Percentiles rank a stretch among this genome's conserved stretches.
phyloP scores from a whole-genome alignment of 306 rosid species.

The Trifolium subterraneum region DNA sequence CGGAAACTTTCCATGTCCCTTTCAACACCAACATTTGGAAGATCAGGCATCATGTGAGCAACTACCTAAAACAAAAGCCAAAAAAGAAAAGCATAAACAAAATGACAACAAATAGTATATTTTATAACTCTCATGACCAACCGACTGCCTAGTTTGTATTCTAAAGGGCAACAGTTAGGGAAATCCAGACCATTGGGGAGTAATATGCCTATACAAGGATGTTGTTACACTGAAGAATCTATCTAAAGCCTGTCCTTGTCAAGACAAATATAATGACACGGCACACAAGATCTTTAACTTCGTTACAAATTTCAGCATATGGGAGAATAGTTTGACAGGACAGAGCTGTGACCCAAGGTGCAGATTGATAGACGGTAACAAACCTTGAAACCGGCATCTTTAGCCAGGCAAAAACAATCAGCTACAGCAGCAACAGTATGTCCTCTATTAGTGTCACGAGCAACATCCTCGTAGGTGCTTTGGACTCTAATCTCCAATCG shows the following conservation, averaged over 20 bases:
- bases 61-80: constrained; percentile 70
- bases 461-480: constrained; percentile 98
- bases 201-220: neutral
- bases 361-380: constrained; percentile 33
- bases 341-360: constrained; percentile 5
- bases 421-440: constrained; percentile 98
- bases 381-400: constrained; percentile 99
- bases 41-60: constrained; percentile 99
- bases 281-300: constrained; percentile 6
- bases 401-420: constrained; percentile 92
- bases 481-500: constrained; percentile 97
- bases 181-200: constrained; percentile 18
- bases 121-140: constrained; percentile 28
- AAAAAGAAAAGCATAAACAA: constrained; percentile 18
- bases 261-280: constrained; percentile 12
- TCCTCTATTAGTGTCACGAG: constrained; percentile 96
- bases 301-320: constrained; percentile 13
- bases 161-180: constrained; percentile 12
- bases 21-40: constrained; percentile 98
- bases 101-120: constrained; percentile 12
- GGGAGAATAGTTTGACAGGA: constrained; percentile 26
- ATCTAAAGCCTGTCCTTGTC: constrained; percentile 25
- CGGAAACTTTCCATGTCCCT: constrained; percentile 98
- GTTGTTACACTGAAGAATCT: constrained; percentile 3
- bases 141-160: constrained; percentile 14